Conservation (phyloP, 164 flowering plant genomes). For the Macadamia tetraphylla region DNA sequence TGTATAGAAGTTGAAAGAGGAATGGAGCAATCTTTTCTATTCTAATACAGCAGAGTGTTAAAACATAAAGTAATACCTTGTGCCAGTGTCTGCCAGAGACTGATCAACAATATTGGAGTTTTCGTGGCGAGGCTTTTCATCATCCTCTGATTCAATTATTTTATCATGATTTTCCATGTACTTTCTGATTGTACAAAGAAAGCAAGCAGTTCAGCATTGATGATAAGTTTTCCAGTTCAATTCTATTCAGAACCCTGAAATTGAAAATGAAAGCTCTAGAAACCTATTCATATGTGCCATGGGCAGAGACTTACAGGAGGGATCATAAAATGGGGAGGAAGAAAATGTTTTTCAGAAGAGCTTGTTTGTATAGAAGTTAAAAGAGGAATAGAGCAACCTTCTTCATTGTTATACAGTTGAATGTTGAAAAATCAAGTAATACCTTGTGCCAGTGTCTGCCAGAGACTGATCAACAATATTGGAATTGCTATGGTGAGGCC, state of each 20-base stretch:
- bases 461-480: constrained; percentile 15
- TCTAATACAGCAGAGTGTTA: neutral
- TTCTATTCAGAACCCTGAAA: too few species aligned
- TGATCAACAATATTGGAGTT: constrained; percentile 14
- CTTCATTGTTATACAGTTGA: neutral
- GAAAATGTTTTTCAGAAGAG: neutral
- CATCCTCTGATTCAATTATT: constrained; percentile 61
- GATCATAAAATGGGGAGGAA: neutral
- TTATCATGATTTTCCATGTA: too few species aligned
- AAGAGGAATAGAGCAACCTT: neutral
- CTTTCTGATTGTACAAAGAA: too few species aligned
- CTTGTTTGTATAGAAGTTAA: neutral
- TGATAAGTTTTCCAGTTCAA: too few species aligned
- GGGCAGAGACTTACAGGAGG: neutral
- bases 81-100: constrained; percentile 14
- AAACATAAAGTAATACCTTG: constrained; percentile 20
- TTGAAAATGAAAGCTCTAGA: too few species aligned
- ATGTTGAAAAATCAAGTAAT: constrained; percentile 1
- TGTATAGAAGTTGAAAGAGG: neutral
- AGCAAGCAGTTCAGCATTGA: too few species aligned
- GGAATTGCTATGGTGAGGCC: constrained; percentile 18
- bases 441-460: constrained; percentile 24
- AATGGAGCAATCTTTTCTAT: neutral
- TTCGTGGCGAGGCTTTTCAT: constrained; percentile 27
- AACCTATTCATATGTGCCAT: too few species aligned